Evolutionary conservation across 805 yeast species (phyloP), one percentile per base, ranked within the genome.

Genomic region (Yamadazyma kitorensis): DNA sequence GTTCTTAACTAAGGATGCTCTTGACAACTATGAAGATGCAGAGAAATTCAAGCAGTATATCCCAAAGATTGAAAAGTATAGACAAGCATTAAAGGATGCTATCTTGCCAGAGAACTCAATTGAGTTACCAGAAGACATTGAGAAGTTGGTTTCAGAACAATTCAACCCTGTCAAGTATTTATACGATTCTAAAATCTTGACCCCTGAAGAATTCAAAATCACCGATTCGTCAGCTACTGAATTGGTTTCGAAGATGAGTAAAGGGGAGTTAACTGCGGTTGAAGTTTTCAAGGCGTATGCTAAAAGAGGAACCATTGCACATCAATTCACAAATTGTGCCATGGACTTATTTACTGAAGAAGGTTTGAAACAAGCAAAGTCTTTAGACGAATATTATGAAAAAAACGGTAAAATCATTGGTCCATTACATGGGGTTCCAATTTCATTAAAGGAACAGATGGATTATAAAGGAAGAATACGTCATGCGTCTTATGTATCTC

Each of bases 341-440:
- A 36, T 60, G 51, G 68, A 62, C 38, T 45, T 60, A 34, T 78
- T 82, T 49, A 60, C 76, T 23, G 77, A 75, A 7, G 74, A 76
- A 38, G 88, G 86, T 10, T 59, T 80, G 34, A 62, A 61, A 36
- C 63, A 69, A 37, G 87, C 87, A 6, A 54, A 68, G 45, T 62
- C 52, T 33, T 61, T 79, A 40, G 89, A 82, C 49, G 72, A 64
- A 16, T 68, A 71, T 48, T 74, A 44, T 36, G 54, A 51, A 34
- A 44, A 63, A 27, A 55, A 69, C 26, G 81, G 80, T 11, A 65
- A 71, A 41, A 54, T 69, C 2, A 49, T 74, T 22, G 86, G 86
- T 18, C 80, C 83, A 2, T 64, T 80, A 29, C 86, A 80, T 45
- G 87, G 87, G 2, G 56, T 80, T 19, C 87, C 86, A 2, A 59